Evolutionary conservation across 257 asterid species (phyloP), one percentile per base, ranked within the genome.

Genomic region (Solanum medicagineum): DNA sequence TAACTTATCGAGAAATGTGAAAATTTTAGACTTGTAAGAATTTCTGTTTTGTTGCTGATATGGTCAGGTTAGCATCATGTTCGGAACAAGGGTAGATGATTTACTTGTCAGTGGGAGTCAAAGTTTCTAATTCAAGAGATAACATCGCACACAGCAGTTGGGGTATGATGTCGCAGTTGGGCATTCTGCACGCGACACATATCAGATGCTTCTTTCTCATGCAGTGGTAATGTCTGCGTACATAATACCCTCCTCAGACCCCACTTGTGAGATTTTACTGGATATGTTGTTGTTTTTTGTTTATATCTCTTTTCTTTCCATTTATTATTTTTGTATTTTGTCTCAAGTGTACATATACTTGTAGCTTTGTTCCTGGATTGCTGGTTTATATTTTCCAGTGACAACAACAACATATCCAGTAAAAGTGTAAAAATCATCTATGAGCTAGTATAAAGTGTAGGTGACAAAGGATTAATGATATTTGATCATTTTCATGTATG

Each of bases 181-280:
- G 85, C 99, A 96, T 85, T 96, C 99, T 88, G 98, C 99, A 80
- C 96, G 99, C 42, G 98, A 94, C 90, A 93, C 97, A 19, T 96
- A 89, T 80, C 87, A 91, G 75, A 96, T 96, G 99, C 97, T 95
- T 86, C 92, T 95, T 84, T 93, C 94, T 81, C 98, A 95, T 90
- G 91, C n/a, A n/a, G n/a, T n/a, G 93, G 57, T n/a, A 81, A n/a
- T n/a, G n/a, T n/a, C n/a, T n/a, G n/a, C n/a, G n/a, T n/a, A n/a
- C n/a, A n/a, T n/a, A n/a, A n/a, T n/a, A n/a, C n/a, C n/a, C n/a
- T n/a, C n/a, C n/a, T n/a, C n/a, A n/a, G n/a, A n/a, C n/a, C n/a
- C n/a, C n/a, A n/a, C n/a, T n/a, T n/a, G n/a, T n/a, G n/a, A n/a
- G n/a, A n/a, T n/a, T n/a, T n/a, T n/a, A n/a, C n/a, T n/a, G n/a